Evolutionary conservation across 192 early-diverging fungal species (phyloP).

Genomic region (Lunasporangiospora selenospora): DNA sequence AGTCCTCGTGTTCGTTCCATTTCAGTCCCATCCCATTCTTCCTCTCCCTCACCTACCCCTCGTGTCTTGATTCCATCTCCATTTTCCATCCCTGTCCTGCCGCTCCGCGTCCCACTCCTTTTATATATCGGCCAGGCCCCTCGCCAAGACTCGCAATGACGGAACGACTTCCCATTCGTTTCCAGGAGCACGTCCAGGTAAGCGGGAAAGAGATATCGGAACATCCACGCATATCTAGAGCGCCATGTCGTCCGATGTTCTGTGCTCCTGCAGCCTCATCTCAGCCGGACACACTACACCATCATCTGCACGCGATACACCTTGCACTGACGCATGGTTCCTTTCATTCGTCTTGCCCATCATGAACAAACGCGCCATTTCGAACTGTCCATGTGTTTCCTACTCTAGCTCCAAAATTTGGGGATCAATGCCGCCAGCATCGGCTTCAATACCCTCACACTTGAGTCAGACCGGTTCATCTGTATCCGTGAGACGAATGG

Average conservation of each 20-base stretch:
- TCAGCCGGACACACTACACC: too few species aligned
- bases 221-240: slow-evolving; percentile 2
- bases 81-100: neutral
- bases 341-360: too few species aligned
- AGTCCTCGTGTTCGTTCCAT: neutral
- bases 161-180: slow-evolving; percentile 88
- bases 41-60: neutral
- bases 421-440: slow-evolving; percentile 93
- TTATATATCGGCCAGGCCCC: too few species aligned
- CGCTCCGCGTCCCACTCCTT: too few species aligned
- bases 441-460: slow-evolving; percentile 96
- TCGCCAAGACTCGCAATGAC: slow-evolving; percentile 70
- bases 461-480: slow-evolving; percentile 98
- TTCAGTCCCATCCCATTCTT: neutral
- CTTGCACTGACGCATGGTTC: too few species aligned
- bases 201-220: neutral
- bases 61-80: neutral
- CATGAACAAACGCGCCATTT: too few species aligned
- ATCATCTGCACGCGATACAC: too few species aligned
- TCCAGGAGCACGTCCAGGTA: slow-evolving; percentile 98
- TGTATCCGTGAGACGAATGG: slow-evolving; percentile 84
- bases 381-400: neutral
- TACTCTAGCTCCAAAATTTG: slow-evolving; percentile 80
- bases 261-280: too few species aligned
- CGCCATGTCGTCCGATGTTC: neutral